Evolutionary conservation across 2,329 filamentous ascomycete genomes (phyloP), one percentile per base, ranked within the genome.

Genomic region (Blastomyces parvus): DNA sequence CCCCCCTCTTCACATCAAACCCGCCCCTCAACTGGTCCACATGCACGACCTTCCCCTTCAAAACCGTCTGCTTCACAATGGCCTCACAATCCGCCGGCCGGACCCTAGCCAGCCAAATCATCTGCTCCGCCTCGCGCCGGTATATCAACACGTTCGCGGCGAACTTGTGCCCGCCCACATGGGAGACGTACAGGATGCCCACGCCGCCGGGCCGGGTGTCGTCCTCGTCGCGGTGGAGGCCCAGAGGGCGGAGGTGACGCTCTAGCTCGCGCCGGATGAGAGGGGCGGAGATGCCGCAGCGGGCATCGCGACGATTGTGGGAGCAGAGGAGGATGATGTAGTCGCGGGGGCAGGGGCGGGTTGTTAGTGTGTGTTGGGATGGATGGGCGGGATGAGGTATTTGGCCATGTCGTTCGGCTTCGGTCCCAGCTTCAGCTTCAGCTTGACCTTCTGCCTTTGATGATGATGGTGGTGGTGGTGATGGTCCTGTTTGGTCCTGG

Each of bases 161-260:
- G 78, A 95, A 97, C 79, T 97, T 97, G 80, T 99, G 94, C 0
- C 94, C 94, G 36, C 94, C 94, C 1, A 97, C 91, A 72, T 99
- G 94, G 68, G 87, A 93, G 72, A 97, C 95, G 73, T 96, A 97
- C 78, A 96, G 96, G 67, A 99, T 89, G 0, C 90, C 92, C 4
- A 96, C 93, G 19, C 94, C 94, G 13, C 93, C 93, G 0, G 92
- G 91, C 62, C 94, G 80, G 74, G 91, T 86, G 74, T 97, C 94
- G 72, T 95, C 86, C 53, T 94, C 78, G 73, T 97, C 93, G 46
- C 94, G 87, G 74, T 88, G 91, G 27, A 99, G 78, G 0, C 91
- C 92, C 8, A 96, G 80, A 0, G 90, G 89, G 0, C 91, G 87
- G 42, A 97, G 83, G 73, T 97, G 91, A 1, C 93, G 85, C 79